These are phyloP conservation scores for Heterobasidion parviporum DNA, from an alignment of 1,284 basidiomycete species.

Conservation along the genomic window DNA sequence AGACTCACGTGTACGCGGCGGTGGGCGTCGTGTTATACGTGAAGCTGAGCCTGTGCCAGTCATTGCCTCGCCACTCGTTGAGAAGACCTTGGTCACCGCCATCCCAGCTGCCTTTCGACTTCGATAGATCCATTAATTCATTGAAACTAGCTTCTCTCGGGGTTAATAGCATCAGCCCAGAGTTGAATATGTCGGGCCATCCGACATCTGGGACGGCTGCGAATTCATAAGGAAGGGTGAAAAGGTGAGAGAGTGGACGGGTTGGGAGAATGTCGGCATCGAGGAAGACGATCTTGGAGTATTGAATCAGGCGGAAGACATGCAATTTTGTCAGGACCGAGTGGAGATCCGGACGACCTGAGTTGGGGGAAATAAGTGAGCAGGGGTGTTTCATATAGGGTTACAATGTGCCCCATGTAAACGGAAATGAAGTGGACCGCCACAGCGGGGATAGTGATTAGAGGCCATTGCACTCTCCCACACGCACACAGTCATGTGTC, in stretches of 20 bases:
- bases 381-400: not conserved
- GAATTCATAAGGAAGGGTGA: slow-evolving; percentile 66
- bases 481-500: not conserved
- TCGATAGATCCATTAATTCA: slow-evolving; percentile 61
- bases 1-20: slow-evolving; percentile 88
- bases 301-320: slow-evolving; percentile 84
- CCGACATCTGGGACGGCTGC: slow-evolving; percentile 93
- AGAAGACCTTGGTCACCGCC: slow-evolving; percentile 95
- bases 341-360: slow-evolving; percentile 88
- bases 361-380: slow-evolving; percentile 5
- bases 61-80: slow-evolving; percentile 84
- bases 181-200: slow-evolving; percentile 99
- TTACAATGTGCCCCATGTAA: no score
- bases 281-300: slow-evolving; percentile 86
- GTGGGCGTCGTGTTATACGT: slow-evolving; percentile 97
- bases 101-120: slow-evolving; percentile 85
- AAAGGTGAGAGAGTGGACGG: slow-evolving; percentile 83
- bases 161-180: slow-evolving; percentile 84
- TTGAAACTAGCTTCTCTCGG: slow-evolving; percentile 81
- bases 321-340: slow-evolving; percentile 94
- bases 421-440: no score
- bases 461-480: not conserved
- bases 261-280: slow-evolving; percentile 95
- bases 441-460: no score
- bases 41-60: slow-evolving; percentile 92